Conservation (phyloP, 495 filamentous ascomycete species). For the Xylaria venustula region DNA sequence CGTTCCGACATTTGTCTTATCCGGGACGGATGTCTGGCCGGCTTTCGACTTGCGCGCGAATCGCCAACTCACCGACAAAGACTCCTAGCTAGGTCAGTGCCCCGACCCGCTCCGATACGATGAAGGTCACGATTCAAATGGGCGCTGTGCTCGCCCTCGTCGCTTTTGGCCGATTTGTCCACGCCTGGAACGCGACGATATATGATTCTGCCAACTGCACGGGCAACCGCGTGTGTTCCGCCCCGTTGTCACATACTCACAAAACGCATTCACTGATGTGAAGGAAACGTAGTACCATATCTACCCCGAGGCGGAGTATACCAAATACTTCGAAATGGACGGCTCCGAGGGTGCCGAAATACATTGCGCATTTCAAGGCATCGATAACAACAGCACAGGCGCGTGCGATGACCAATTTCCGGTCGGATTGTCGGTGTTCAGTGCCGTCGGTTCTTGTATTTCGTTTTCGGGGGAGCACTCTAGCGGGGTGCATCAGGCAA, state of each 20-base stretch:
- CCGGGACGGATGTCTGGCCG: no score
- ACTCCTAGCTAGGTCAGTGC: no score
- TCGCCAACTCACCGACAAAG: no score
- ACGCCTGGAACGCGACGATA: constrained; percentile 16
- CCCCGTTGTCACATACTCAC: neutral
- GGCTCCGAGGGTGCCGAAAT: constrained; percentile 18
- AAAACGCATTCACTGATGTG: no score
- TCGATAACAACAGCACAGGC: neutral
- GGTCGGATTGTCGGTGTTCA: constrained; percentile 11
- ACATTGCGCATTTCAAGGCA: constrained; percentile 10
- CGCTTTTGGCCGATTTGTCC: constrained; percentile 1
- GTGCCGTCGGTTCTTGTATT: constrained; percentile 4
- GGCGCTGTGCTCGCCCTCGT: constrained; percentile 11
- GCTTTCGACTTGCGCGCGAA: no score
- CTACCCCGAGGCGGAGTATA: constrained; percentile 4
- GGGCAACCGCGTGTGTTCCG: constrained; percentile 11
- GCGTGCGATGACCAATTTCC: constrained; percentile 14
- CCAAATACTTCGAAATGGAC: constrained; percentile 20
- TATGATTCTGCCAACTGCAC: constrained; percentile 12
- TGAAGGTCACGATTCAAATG: constrained; percentile 6
- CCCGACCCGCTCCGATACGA: neutral
- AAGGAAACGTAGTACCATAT: constrained; percentile 9
- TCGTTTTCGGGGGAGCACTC: constrained; percentile 7
- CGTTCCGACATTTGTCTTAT: no score
- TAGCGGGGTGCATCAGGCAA: neutral